Evolutionary conservation across 164 flowering plant genomes (phyloP), one percentile per base, ranked within the genome.

Genomic region (Taxillus chinensis): DNA sequence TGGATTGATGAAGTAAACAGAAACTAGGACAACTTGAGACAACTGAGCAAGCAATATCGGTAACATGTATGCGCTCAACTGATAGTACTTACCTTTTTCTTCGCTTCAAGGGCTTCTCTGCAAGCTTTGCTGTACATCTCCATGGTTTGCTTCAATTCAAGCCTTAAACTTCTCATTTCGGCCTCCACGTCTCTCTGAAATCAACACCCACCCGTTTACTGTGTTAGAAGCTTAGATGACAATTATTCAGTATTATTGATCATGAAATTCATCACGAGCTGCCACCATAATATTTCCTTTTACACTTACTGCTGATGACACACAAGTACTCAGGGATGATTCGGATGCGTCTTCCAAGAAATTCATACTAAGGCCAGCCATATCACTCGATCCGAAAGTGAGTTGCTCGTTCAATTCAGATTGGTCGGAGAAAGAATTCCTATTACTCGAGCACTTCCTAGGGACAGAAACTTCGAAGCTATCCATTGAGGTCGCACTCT

Each of bases 51-150:
- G 5, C 54, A 48, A 51, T 14, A 43, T 43, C 2, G 46, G 46
- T 43, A 43, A 5, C 10, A 6, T 43, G 10, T 43, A 43, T 9
- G 46, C 2, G 10, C 10, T 43, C 46, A 6, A 43, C 46, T 43
- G 4, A 48, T 48, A 11, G 14, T 48, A 4, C 11, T 48, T 48
- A 80, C 95, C 88, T 79, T 78, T 55, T 78, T 73, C 61, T 87
- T 85, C 41, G 89, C 95, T 15, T 79, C 46, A 39, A 83, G 64
- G 55, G 95, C 90, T 68, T 87, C 90, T 67, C 74, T 83, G 77
- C 90, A 85, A 56, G 95, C 95, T 61, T 76, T 46, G 68, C 81
- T 85, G 61, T 85, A 87, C 85, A 87, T 69, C 59, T 83, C 85
- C 84, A 87, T 85, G 63, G 95, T 87, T 55, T 85, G 89, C 75